Evolutionary conservation across 495 filamentous ascomycete genomes (phyloP), one percentile per base, ranked within the genome.

Genomic region (Neurospora tetrasperma): DNA sequence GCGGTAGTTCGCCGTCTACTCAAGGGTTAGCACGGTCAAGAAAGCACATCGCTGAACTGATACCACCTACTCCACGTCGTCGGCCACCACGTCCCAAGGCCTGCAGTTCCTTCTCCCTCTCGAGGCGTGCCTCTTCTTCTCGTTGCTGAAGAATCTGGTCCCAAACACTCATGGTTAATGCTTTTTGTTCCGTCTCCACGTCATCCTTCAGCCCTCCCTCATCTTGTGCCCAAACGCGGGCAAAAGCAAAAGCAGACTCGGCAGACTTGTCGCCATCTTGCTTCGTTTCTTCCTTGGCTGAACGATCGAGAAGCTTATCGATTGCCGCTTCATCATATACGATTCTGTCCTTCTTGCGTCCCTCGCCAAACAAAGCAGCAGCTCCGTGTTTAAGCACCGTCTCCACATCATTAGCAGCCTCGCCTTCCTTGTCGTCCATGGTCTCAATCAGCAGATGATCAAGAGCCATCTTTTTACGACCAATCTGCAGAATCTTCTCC

Each of bases 401-500:
- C 74, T 97, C 94, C 8, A 98, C 77, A 80, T 98, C 94, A 42
- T 90, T 82, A 5, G 85, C 86, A 38, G 88, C 88, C 27, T 94
- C 89, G 69, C 94, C 92, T 40, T 94, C 90, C 1, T 88, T 78
- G 23, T 79, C 87, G 69, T 91, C 92, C 87, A 98, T 93, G 43
- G 88, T 90, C 77, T 98, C 93, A 73, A 98, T 97, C 7, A 99
- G 88, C 2, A 95, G 89, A 78, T 98, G 94, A 73, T 98, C 96
- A 0, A 99, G 86, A 0, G 91, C 92, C 85, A 98, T 90, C 83
- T 99, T 99, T 82, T 93, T 96, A 74, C 94, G 92, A 8, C 96
- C 96, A 73, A 97, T 96, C 80, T 98, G 92, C 82, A 98, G 88
- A 70, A 99, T 98, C 77, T 95, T 96, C 80, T 99, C 96, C 80